Base-by-base conservation (phyloP, 179 eudicot species). In the Beta lomatogona region DNA sequence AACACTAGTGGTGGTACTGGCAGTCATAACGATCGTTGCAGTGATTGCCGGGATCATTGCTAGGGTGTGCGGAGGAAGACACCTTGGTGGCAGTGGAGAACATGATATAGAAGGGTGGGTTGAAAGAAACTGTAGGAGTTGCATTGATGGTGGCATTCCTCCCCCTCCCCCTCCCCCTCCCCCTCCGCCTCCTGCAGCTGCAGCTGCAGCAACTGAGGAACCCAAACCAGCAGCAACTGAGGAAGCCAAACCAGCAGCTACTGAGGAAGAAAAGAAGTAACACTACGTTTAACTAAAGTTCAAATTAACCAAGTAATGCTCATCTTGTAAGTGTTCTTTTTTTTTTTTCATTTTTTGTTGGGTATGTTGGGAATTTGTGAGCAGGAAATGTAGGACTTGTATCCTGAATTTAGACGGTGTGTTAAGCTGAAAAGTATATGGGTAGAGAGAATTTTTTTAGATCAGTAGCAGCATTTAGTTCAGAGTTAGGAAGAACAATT, bases 81-180 rank as follows among this genome's bases (percentile, higher is more conserved):
- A 87, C 78, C 79, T 86, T 44, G 91, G 89, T 7, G 90, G 91
- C 19, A 80, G 57, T n/a, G 92, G 92, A 0, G 92, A 88, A 58
- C 86, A 88, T 76, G 92, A 93, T 60, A 79, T 87, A 21, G 97
- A 93, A 86, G 93, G 94, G 4, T 93, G 94, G 90, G 90, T 93
- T 0, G 94, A 93, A 74, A 88, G 84, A 28, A 87, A 75, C 68
- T 89, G 96, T 85, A 80, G 89, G 75, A 90, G 86, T 81, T 93
- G 95, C 88, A 86, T 93, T 25, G 98, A 91, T 59, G 81, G 86
- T 13, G 91, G 95, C 25, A 77, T 92, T 65, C 75, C 88, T 18
- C 80, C 86, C 2, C 85, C 87, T 4, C 73, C 63, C 3, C 14
- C 48, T 4, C 73, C 63, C 4, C 14, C 48, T 6, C 77, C 86